Evolutionary conservation across 495 filamentous ascomycete genomes (phyloP).

Genomic region (Aeminium ludgeri): DNA sequence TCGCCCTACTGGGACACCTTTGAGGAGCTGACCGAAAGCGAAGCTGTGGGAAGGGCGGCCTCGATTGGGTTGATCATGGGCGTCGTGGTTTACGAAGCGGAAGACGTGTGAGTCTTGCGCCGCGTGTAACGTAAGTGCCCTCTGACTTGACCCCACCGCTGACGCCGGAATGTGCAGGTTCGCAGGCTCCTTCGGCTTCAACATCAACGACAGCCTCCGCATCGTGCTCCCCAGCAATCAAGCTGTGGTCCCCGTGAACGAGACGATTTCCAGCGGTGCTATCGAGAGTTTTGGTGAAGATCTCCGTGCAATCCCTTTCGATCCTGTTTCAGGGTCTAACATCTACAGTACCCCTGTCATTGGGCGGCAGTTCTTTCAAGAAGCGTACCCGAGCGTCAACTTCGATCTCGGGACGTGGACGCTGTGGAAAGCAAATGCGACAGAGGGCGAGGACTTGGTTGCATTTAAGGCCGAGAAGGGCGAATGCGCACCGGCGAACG

Average conservation of each 20-base stretch:
- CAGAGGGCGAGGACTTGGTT: slow-evolving; percentile 14
- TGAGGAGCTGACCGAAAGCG: background rate
- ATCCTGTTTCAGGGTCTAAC: slow-evolving; percentile 15
- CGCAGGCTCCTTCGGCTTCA: background rate
- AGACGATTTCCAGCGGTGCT: slow-evolving; percentile 13
- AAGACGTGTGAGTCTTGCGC: slow-evolving; percentile 11
- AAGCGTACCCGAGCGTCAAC: slow-evolving; percentile 27
- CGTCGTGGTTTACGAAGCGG: slow-evolving; percentile 5
- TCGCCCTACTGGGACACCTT: slow-evolving; percentile 19
- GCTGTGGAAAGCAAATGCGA: slow-evolving; percentile 19
- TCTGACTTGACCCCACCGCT: background rate
- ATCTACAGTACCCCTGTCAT: slow-evolving; percentile 20
- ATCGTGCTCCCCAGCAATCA: slow-evolving; percentile 24
- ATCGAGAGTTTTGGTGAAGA: slow-evolving; percentile 16
- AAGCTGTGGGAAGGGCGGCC: slow-evolving; percentile 8
- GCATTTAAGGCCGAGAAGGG: background rate
- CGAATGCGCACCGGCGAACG: too few relatives aligned
- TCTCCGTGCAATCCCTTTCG: slow-evolving; percentile 15
- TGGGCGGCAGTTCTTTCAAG: slow-evolving; percentile 28
- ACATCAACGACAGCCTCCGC: slow-evolving; percentile 12
- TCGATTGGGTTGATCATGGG: too few relatives aligned
- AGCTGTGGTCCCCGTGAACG: slow-evolving; percentile 19
- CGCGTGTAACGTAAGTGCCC: background rate
- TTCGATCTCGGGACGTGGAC: slow-evolving; percentile 19
- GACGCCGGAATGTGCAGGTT: background rate